A percentile compares a stretch with the other conserved stretches of the same genome.
phyloP scores from a whole-genome alignment of 768 basidiomycete species.

The Fomitopsis serialis region DNA sequence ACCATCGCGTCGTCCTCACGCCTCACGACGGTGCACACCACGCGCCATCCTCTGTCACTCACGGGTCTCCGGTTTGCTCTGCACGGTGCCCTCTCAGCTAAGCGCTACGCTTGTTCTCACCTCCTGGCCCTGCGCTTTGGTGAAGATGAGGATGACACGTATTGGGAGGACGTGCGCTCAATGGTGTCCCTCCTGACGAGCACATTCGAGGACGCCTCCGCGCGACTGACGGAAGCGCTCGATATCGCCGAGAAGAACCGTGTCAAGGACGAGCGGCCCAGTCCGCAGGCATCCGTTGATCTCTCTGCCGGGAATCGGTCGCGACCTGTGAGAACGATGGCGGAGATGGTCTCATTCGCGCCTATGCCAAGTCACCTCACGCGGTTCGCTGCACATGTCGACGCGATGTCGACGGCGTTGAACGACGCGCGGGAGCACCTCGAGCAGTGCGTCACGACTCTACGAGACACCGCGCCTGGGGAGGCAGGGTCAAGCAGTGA shows the following conservation, averaged over 20 bases:
- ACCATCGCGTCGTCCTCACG: slow-evolving; percentile 39
- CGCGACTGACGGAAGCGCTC: slow-evolving; percentile 57
- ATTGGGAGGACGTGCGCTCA: slow-evolving; percentile 82
- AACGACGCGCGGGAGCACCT: slow-evolving; percentile 68
- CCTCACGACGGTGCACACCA: slow-evolving; percentile 55
- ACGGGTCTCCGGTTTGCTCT: slow-evolving; percentile 56
- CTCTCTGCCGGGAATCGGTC: neutral
- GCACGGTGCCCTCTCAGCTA: slow-evolving; percentile 63
- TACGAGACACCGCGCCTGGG: slow-evolving; percentile 35
- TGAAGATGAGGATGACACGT: slow-evolving; percentile 61
- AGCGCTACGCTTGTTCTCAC: slow-evolving; percentile 75
- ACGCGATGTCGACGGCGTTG: slow-evolving; percentile 61
- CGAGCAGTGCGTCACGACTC: slow-evolving; percentile 51
- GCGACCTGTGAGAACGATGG: slow-evolving; percentile 11
- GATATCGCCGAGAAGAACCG: slow-evolving; percentile 52
- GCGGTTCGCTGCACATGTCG: slow-evolving; percentile 69
- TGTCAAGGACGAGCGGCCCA: slow-evolving; percentile 46
- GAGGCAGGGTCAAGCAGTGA: neutral
- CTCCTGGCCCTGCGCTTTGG: slow-evolving; percentile 73
- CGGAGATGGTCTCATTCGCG: slow-evolving; percentile 50
- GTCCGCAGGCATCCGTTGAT: slow-evolving; percentile 14
- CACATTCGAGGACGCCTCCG: slow-evolving; percentile 59
- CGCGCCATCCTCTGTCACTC: slow-evolving; percentile 62
- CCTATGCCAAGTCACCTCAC: slow-evolving; percentile 67
- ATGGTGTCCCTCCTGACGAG: slow-evolving; percentile 68